These are phyloP conservation scores for Nakazawaea pomicola DNA, from an alignment of 805 yeast species.

Conservation along the genomic window DNA sequence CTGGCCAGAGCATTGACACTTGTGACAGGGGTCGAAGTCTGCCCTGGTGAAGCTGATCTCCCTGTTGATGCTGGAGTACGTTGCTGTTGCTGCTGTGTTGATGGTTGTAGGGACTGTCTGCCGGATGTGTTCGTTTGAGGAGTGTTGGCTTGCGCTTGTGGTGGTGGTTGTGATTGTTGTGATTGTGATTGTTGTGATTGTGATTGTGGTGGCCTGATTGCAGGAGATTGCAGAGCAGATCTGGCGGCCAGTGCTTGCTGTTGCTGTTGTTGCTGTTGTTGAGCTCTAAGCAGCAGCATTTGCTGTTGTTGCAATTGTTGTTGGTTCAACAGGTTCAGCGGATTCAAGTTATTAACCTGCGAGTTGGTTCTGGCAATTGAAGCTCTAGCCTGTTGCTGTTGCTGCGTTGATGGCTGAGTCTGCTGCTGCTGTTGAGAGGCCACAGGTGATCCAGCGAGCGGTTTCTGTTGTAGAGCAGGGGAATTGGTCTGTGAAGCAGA, in stretches of 20 bases:
- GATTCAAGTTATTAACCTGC: not conserved
- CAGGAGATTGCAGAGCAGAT: conserved; percentile 7
- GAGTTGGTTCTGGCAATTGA: conserved; percentile 1
- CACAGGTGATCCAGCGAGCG: conserved; percentile 8
- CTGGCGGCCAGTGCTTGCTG: conserved; percentile 16
- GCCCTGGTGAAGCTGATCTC: conserved; percentile 18
- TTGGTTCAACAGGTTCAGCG: conserved; percentile 4
- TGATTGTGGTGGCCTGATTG: conserved; percentile 12
- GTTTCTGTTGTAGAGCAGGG: conserved; percentile 9
- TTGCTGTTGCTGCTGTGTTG: conserved; percentile 13
- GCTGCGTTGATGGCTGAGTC: conserved; percentile 6
- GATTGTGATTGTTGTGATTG: conserved; percentile 15
- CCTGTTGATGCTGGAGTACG: conserved; percentile 11
- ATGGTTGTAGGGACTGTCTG: conserved; percentile 5
- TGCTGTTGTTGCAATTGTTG: conserved; percentile 16
- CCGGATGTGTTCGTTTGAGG: not conserved
- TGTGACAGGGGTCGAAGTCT: conserved; percentile 34
- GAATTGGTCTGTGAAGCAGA: conserved; percentile 6
- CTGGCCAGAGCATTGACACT: conserved; percentile 46
- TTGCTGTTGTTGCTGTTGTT: too few species aligned
- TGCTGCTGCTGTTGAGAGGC: conserved; percentile 4
- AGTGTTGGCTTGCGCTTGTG: not conserved
- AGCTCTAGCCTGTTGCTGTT: conserved; percentile 8
- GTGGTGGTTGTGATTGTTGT: conserved; percentile 11
- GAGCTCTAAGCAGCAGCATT: not conserved